Evolutionary conservation across 371 early-diverging fungal species (phyloP).

Genomic region (Cokeromyces recurvatus): DNA sequence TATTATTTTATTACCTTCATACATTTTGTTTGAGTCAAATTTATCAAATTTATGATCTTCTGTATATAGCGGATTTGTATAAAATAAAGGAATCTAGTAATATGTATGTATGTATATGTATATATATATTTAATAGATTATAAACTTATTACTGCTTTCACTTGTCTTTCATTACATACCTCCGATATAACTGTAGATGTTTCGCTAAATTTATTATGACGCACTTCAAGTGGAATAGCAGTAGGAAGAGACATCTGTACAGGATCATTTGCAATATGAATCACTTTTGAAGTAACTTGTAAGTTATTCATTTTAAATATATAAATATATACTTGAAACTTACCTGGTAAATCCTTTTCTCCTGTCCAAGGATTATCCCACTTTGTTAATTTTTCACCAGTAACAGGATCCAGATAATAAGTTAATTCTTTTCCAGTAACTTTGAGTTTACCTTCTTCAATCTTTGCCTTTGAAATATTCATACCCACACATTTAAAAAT

Average conservation of each 20-base stretch:
- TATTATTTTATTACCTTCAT: too few species aligned
- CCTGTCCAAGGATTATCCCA: constrained; percentile 42
- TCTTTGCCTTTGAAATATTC: constrained; percentile 31
- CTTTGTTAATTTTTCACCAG: constrained; percentile 17
- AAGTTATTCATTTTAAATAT: too few species aligned
- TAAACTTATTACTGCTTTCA: too few species aligned
- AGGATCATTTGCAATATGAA: constrained; percentile 41
- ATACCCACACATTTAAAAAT: constrained; percentile 33
- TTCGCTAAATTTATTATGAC: constrained; percentile 12
- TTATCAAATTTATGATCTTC: constrained; percentile 25
- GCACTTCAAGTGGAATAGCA: constrained; percentile 16
- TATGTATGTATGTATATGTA: background rate
- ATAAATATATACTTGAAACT: background rate
- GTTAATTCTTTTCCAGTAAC: constrained; percentile 27
- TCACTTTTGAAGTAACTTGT: too few species aligned
- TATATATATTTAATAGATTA: background rate
- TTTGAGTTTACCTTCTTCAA: constrained; percentile 21
- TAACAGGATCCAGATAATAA: constrained; percentile 30
- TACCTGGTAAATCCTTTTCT: constrained; percentile 28
- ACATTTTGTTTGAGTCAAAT: constrained; percentile 28
- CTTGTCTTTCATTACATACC: too few species aligned
- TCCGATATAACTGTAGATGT: constrained; percentile 22
- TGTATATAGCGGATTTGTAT: constrained; percentile 26
- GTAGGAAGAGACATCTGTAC: constrained; percentile 34
- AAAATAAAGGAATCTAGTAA: constrained; percentile 28